Base-by-base conservation (phyloP, 257 asterid genomes). In the Marsdenia floribunda region DNA sequence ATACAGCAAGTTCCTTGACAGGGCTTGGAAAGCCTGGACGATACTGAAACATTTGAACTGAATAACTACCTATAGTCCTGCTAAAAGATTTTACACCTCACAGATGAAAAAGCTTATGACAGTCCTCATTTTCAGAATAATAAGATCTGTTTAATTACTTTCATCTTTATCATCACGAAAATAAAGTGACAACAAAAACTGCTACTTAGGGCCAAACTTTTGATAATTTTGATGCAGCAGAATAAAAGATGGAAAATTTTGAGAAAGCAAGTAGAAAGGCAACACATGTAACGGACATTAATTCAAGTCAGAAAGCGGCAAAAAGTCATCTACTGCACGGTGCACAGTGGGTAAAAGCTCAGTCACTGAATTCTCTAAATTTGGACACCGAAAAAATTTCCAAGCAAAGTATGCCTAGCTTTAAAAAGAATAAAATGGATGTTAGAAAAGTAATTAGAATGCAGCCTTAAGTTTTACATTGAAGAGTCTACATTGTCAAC, bases 21-120 rank as follows among this genome's bases (percentile, higher is more conserved):
- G 86, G 73, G 83, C 88, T 78, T 74, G 98, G 98, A 75, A 95
- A 90, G 90, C 78, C 85, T 49, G 93, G 85, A 66, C 99, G 97
- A 80, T 92, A 95, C 99, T 95, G 97, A 70, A 85, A 85, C 53
- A 88, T 68, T 54, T 57, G 68, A 84, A 81, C 35, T 10, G 26
- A 3, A 72, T 58, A 66, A 37, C 47, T 60, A 40, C 68, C 8
- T 47, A 55, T 24, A 70, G 44, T 60, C 73, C 24, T 26, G 55
- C 33, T n/a, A 81, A 69, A 47, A 67, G 14, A 64, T 35, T 35
- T 16, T 35, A 37, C 18, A 15, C 47, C 5, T 15, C 24, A n/a
- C 26, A 70, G 55, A 16, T 47, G 61, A 16, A 57, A 38, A 49
- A 65, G 18, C 33, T 61, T 29, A 63, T 19, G 0, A 29, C 19